Evolutionary conservation across 371 early-diverging fungal genomes (phyloP), one percentile per base, ranked within the genome.

Genomic region (Nematocida ironsii): DNA sequence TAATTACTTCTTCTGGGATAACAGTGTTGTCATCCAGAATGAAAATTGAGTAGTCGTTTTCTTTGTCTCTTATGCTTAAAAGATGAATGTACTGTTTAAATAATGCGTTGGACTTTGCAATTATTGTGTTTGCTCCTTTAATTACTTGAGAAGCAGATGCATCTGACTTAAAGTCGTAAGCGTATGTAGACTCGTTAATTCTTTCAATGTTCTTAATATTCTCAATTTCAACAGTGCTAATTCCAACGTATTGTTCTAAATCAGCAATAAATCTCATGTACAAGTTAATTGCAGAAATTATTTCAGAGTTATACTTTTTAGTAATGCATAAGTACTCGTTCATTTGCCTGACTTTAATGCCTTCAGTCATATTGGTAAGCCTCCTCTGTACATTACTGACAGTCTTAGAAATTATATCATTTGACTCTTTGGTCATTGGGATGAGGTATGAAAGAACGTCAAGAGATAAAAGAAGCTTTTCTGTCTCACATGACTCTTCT

Each of bases 191-290:
- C 9, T 57, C 44, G 69, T 78, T 78, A 7, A 16, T 27, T 27
- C 33, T 47, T 54, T 44, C 20, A 40, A 78, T 45, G 80, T 68
- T 60, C 48, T 47, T 78, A 20, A 71, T 18, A 39, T 47, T n/a
- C 55, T 69, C 45, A 7, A 47, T 23, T 11, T 25, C 23, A 27
- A 20, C 5, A 16, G 23, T 47, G 61, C 18, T 58, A 18, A 69
- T 45, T 23, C 44, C 33, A 20, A 67, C 40, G 54, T 70, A 78
- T 33, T 78, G 80, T 39, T 78, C 80, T 9, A 69, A 42, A 42
- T 78, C 80, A 1, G 80, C 55, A 47, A 78, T 60, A 47, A 68
- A 78, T 18, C 60, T 13, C 42, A 68, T 25, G 55, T 67, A 58
- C 3, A 13, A 16, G 60, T 78, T 78, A 45, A 78, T 78, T 7